Evolutionary conservation across 805 yeast genomes (phyloP).

Genomic region (Hanseniaspora singularis): DNA sequence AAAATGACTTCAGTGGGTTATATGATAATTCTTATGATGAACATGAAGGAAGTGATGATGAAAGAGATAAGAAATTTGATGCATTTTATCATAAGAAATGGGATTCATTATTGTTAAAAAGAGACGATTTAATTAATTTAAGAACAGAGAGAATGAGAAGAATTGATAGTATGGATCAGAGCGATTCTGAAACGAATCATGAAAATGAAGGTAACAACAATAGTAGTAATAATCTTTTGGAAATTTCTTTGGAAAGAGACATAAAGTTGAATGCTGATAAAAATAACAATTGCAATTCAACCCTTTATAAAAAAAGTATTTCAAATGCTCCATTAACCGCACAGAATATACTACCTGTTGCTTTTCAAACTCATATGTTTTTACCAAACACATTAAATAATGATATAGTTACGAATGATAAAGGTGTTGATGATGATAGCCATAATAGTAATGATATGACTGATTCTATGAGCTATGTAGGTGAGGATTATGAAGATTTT

Average conservation of each 20-base stretch:
- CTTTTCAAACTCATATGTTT: slow-evolving; percentile 50
- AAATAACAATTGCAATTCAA: not conserved
- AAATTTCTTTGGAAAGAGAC: not conserved
- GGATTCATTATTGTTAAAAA: slow-evolving; percentile 8
- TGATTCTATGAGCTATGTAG: not conserved
- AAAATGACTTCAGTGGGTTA: not conserved
- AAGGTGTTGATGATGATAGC: not conserved
- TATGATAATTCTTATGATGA: not conserved
- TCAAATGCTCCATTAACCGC: slow-evolving; percentile 55
- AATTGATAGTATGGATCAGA: slow-evolving; percentile 11
- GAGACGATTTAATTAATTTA: not conserved
- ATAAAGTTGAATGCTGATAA: not conserved
- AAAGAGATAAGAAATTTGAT: slow-evolving; percentile 2
- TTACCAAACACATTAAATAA: slow-evolving; percentile 24
- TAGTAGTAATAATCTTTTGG: not conserved
- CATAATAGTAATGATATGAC: not conserved
- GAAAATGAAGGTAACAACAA: not conserved
- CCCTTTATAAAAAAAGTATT: slow-evolving; percentile 15
- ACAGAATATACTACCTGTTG: slow-evolving; percentile 46
- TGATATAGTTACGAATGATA: not conserved
- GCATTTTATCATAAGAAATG: slow-evolving; percentile 13
- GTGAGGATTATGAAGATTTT: slow-evolving; percentile 9
- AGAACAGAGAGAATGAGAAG: not conserved
- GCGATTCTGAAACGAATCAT: slow-evolving; percentile 1
- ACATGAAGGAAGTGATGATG: not conserved